These are phyloP conservation scores for Pythium utonaiense DNA, from an alignment of 352 stramenopile species.

Conservation along the genomic window DNA sequence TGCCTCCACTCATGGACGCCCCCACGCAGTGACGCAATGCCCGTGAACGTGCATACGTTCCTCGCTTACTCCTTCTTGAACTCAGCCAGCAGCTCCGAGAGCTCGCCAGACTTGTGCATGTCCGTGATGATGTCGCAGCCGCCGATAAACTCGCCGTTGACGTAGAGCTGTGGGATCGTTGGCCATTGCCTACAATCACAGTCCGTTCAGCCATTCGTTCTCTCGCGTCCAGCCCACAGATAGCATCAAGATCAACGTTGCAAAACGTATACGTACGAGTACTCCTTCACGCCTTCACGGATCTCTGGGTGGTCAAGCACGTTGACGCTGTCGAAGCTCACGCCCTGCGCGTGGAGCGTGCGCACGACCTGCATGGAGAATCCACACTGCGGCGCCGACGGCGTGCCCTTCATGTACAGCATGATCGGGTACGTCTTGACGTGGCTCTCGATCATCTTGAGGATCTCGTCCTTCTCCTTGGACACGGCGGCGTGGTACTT, in stretches of 20 bases:
- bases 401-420: constrained; percentile 99
- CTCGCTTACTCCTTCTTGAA: constrained; percentile 63
- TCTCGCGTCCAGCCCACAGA: too few species aligned
- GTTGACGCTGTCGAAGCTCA: constrained; percentile 98
- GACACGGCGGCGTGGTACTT: constrained; percentile 84
- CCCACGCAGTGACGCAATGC: not conserved
- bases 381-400: constrained; percentile 94
- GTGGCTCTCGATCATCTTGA: constrained; percentile 89
- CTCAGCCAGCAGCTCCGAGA: constrained; percentile 85
- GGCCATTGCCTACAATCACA: constrained; percentile 87
- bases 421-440: constrained; percentile 93
- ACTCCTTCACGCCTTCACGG: constrained; percentile 98
- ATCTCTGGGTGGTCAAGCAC: constrained; percentile 98
- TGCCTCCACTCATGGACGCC: too few species aligned
- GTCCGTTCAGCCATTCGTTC: not conserved
- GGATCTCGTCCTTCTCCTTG: constrained; percentile 84
- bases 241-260: too few species aligned
- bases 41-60: not conserved
- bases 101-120: constrained; percentile 91
- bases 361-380: constrained; percentile 97
- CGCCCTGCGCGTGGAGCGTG: constrained; percentile 90
- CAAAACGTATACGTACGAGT: constrained; percentile 91
- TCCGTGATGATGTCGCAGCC: constrained; percentile 98
- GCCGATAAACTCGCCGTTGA: constrained; percentile 98
- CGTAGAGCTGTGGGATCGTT: constrained; percentile 98